Evolutionary conservation across 108 stramenopile genomes (phyloP).

Genomic region (Skeletonema marinoi): DNA sequence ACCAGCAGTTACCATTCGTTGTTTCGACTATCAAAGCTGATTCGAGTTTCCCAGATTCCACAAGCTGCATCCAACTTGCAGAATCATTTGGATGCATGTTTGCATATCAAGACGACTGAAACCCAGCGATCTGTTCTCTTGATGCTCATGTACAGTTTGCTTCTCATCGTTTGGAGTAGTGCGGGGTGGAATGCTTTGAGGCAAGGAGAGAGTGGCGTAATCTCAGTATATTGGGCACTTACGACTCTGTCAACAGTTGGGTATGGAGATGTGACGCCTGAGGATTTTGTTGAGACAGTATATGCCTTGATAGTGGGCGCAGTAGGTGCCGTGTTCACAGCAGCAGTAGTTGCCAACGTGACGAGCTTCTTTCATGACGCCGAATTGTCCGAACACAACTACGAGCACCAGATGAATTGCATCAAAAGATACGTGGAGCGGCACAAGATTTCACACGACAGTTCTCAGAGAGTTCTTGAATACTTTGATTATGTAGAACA

Average conservation of each 20-base stretch:
- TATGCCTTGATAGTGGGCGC: conserved; percentile 50
- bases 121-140: conserved; percentile 36
- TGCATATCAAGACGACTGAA: conserved; percentile 47
- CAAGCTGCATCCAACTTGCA: conserved; percentile 24
- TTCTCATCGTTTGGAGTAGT: conserved; percentile 50
- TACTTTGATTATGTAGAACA: conserved; percentile 57
- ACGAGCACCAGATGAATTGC: conserved; percentile 52
- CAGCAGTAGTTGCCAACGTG: conserved; percentile 60
- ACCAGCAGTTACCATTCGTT: conserved; percentile 32
- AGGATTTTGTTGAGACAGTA: conserved; percentile 38
- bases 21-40: conserved; percentile 39
- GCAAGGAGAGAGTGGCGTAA: conserved; percentile 19
- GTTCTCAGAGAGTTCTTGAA: conserved; percentile 25
- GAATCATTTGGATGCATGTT: conserved; percentile 40
- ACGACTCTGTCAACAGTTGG: conserved; percentile 66
- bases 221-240: conserved; percentile 56
- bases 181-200: conserved; percentile 51
- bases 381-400: conserved; percentile 58
- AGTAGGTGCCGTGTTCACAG: conserved; percentile 49
- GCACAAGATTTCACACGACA: conserved; percentile 34
- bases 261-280: conserved; percentile 64
- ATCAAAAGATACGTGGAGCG: conserved; percentile 48
- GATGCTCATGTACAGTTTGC: conserved; percentile 41
- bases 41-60: conserved; percentile 45
- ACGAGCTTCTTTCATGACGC: conserved; percentile 56